These are phyloP conservation scores for Ganoderma lingzhi DNA, from an alignment of 1,284 basidiomycete genomes.

Conservation along the genomic window DNA sequence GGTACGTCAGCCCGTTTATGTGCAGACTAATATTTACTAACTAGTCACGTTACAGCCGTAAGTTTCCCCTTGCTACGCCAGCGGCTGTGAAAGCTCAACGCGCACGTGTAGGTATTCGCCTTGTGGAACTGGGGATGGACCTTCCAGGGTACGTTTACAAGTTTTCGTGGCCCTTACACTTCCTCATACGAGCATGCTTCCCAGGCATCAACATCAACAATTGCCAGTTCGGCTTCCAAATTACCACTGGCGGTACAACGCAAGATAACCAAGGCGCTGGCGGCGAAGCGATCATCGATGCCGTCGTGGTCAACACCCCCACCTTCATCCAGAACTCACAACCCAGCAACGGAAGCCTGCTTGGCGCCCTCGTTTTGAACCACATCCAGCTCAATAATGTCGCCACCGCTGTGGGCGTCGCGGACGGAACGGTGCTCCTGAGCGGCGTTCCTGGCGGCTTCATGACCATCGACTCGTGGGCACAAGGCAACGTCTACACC, in stretches of 20 bases:
- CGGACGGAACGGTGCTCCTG: slow-evolving; percentile 57
- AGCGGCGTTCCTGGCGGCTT: slow-evolving; percentile 61
- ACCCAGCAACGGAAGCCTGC: slow-evolving; percentile 43
- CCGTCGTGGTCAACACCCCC: slow-evolving; percentile 56
- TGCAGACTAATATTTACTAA: neutral
- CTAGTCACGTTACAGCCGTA: slow-evolving; percentile 23
- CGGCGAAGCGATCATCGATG: slow-evolving; percentile 70
- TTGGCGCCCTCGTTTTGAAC: slow-evolving; percentile 66
- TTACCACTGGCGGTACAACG: slow-evolving; percentile 50
- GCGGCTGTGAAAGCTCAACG: neutral
- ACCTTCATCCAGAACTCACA: slow-evolving; percentile 46
- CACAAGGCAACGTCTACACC: slow-evolving; percentile 72
- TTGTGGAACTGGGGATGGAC: slow-evolving; percentile 66
- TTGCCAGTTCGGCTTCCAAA: slow-evolving; percentile 57
- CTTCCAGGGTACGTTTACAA: slow-evolving; percentile 34
- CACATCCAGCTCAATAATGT: slow-evolving; percentile 65
- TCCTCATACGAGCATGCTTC: neutral
- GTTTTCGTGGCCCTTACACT: neutral
- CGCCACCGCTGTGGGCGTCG: slow-evolving; percentile 57
- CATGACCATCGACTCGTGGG: slow-evolving; percentile 71
- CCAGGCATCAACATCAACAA: slow-evolving; percentile 62
- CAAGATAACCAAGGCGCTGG: slow-evolving; percentile 51
- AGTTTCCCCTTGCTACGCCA: neutral
- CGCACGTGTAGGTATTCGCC: slow-evolving; percentile 44
- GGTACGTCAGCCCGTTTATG: slow-evolving; percentile 39